phyloP scores from a whole-genome alignment of 805 yeast species.

The Sugiyamaella americana region DNA sequence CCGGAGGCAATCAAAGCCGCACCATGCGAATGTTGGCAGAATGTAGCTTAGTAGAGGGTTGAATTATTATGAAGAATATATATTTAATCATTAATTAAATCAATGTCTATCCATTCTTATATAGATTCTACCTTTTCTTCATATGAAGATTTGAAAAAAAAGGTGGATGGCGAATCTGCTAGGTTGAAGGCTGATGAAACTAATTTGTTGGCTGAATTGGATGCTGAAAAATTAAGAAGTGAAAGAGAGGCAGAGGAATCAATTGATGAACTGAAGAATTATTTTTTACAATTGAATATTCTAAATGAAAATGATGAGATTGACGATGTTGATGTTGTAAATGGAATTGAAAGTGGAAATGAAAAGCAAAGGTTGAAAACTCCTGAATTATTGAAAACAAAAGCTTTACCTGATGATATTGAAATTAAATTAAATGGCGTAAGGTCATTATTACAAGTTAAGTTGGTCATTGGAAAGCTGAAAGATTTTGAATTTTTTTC shows the following conservation, averaged over 20 bases:
- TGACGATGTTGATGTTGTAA: no score
- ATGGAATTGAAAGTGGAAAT: no score
- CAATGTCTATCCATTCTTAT: constrained; percentile 12
- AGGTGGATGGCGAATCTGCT: constrained; percentile 16
- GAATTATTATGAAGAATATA: no score
- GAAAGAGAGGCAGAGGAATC: constrained; percentile 5
- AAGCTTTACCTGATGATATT: neutral
- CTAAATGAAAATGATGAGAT: no score
- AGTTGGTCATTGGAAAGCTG: neutral
- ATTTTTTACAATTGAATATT: neutral
- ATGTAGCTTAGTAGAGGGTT: no score
- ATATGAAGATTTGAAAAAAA: constrained; percentile 16
- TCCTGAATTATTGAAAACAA: neutral
- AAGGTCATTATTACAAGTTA: neutral
- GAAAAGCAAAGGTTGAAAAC: neutral
- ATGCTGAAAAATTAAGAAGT: neutral
- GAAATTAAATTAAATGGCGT: neutral
- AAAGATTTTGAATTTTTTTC: neutral
- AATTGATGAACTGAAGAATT: neutral
- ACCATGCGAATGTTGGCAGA: no score
- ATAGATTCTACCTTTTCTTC: constrained; percentile 24
- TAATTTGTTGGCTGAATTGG: neutral
- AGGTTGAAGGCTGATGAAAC: constrained; percentile 10
- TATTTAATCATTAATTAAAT: no score
- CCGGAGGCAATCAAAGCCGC: no score